These are phyloP conservation scores for Bipolaris oryzae DNA, from an alignment of 2,329 filamentous ascomycete species.

Conservation along the genomic window DNA sequence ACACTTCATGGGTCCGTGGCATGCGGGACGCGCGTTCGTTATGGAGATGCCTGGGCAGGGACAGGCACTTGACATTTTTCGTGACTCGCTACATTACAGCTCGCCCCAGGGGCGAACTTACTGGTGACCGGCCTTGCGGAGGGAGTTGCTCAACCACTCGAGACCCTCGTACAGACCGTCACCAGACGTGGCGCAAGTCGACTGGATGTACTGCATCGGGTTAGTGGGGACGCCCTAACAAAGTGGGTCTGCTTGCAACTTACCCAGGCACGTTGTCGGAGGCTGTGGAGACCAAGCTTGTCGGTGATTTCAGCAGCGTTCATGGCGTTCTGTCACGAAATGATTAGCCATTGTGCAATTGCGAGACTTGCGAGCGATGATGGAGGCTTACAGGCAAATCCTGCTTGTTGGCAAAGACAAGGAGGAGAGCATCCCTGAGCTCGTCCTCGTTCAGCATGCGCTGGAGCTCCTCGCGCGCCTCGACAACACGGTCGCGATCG, in stretches of 20 bases:
- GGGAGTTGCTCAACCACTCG: conserved; percentile 64
- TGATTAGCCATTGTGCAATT: conserved; percentile 20
- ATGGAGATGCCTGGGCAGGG: conserved; percentile 27
- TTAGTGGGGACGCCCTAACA: conserved; percentile 25
- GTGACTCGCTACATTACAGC: conserved; percentile 31
- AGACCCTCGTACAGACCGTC: conserved; percentile 99
- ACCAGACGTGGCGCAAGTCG: conserved; percentile 97
- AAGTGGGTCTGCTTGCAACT: conserved; percentile 49
- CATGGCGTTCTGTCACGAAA: conserved; percentile 82
- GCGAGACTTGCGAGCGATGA: neutral
- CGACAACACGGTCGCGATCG: conserved; percentile 87
- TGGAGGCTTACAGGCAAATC: conserved; percentile 74
- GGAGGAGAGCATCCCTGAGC: conserved; percentile 91
- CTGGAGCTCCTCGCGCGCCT: conserved; percentile 91
- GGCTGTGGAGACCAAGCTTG: conserved; percentile 98
- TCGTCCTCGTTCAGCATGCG: conserved; percentile 98
- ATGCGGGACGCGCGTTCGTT: conserved; percentile 34
- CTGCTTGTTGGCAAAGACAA: conserved; percentile 99
- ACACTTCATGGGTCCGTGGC: conserved; percentile 38
- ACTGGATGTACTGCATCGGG: conserved; percentile 84
- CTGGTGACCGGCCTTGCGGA: conserved; percentile 60
- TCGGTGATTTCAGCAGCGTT: conserved; percentile 99
- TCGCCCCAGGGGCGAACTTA: conserved; percentile 33
- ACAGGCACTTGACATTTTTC: conserved; percentile 39
- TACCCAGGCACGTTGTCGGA: conserved; percentile 99